Conservation (phyloP, 441 rosid genomes). For the Theobroma grandiflorum region DNA sequence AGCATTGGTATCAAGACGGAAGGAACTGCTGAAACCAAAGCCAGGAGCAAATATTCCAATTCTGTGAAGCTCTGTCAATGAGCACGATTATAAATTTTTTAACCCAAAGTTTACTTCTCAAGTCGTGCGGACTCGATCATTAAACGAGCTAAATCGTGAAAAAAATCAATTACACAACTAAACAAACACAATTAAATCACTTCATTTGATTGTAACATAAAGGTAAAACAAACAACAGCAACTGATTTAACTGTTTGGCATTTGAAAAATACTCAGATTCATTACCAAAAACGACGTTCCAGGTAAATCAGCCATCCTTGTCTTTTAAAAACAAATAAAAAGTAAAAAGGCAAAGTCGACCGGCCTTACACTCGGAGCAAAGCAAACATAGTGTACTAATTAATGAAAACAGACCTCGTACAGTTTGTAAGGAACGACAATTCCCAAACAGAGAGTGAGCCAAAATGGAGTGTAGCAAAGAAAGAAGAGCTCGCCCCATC, state of each 20-base stretch:
- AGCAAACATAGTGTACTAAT: not conserved
- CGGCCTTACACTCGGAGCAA: not conserved
- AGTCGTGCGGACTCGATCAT: not conserved
- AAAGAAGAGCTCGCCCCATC: slow-evolving; percentile 98
- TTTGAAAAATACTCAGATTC: not conserved
- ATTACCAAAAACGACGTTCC: not conserved
- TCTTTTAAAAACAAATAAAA: not conserved
- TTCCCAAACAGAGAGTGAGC: slow-evolving; percentile 92
- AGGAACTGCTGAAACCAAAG: slow-evolving; percentile 84
- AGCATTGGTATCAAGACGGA: slow-evolving; percentile 76
- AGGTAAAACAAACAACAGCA: not conserved
- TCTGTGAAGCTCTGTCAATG: slow-evolving; percentile 77
- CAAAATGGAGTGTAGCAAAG: slow-evolving; percentile 94
- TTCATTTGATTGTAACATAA: not conserved
- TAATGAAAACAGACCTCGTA: slow-evolving; percentile 67
- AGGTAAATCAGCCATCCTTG: not conserved
- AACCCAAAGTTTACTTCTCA: slow-evolving; percentile 15
- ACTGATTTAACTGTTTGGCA: not conserved
- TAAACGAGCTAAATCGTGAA: not conserved
- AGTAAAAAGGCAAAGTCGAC: not conserved
- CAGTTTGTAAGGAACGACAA: slow-evolving; percentile 88
- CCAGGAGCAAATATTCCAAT: slow-evolving; percentile 86
- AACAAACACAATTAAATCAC: slow-evolving; percentile 2
- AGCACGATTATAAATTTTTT: slow-evolving; percentile 9
- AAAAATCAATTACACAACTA: not conserved